Percentiles rank a stretch among this genome's conserved stretches.
Conservation (phyloP, 78 protist genomes). For the Dictyostelium firmibasis region DNA sequence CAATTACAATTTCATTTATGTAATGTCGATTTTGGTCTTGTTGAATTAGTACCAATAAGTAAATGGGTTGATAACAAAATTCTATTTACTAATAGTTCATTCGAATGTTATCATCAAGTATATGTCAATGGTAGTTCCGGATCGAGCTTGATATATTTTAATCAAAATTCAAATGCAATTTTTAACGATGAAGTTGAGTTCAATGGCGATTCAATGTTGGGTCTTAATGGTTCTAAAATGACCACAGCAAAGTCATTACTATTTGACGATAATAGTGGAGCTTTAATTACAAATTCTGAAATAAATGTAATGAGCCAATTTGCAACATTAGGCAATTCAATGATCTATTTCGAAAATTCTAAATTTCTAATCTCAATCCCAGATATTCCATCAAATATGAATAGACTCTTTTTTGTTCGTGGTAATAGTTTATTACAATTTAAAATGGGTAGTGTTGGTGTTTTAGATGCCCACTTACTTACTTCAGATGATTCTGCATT, state of each 20-base stretch:
- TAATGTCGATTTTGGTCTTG: neutral
- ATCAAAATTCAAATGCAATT: neutral
- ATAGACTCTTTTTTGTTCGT: neutral
- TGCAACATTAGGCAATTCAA: neutral
- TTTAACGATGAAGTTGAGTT: neutral
- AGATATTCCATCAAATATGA: neutral
- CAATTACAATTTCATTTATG: neutral
- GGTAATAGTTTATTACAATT: neutral
- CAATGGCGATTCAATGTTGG: neutral
- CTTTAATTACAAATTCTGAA: neutral
- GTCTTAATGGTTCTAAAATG: neutral
- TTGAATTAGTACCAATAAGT: neutral
- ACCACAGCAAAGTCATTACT: neutral
- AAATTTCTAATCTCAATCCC: neutral
- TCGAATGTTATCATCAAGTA: neutral
- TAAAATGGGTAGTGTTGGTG: neutral
- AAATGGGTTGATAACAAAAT: neutral
- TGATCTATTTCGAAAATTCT: neutral
- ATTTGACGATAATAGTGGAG: neutral
- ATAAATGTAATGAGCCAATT: neutral
- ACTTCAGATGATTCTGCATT: neutral
- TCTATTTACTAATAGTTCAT: neutral
- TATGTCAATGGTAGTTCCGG: neutral
- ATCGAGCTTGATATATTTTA: neutral
- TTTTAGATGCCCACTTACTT: neutral